Evolutionary conservation across 176 grass and related monocot genomes (phyloP).

Genomic region (Secale cereale): DNA sequence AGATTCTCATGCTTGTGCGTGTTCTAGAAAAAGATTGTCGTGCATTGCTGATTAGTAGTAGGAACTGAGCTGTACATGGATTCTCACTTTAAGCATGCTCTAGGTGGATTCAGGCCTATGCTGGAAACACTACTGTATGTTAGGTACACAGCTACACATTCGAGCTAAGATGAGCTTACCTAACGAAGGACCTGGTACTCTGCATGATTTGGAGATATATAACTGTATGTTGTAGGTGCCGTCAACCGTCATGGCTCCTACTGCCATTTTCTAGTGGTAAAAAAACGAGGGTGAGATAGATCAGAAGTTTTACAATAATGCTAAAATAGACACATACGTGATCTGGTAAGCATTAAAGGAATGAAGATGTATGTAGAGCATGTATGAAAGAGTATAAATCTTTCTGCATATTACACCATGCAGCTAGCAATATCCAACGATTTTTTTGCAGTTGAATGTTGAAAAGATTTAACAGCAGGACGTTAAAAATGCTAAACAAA

Average conservation of each 20-base stretch:
- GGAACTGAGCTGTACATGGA: no score
- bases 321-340: not conserved
- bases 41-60: not conserved
- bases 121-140: no score
- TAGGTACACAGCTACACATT: no score
- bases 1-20: not conserved
- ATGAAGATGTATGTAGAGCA: not conserved
- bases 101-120: no score
- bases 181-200: not conserved
- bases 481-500: not conserved
- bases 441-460: no score
- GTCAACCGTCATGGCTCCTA: not conserved
- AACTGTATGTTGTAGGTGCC: conserved; percentile 22
- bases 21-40: no score
- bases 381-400: not conserved
- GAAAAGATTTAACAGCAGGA: not conserved
- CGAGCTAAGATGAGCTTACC: not conserved
- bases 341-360: not conserved
- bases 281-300: not conserved
- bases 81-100: no score
- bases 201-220: conserved; percentile 30
- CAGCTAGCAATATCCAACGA: not conserved
- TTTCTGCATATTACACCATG: not conserved
- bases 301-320: not conserved
- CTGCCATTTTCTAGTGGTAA: not conserved